Evolutionary conservation across 345 rosid species (phyloP), one percentile per base, ranked within the genome.

Genomic region (Lepidium sativum): DNA sequence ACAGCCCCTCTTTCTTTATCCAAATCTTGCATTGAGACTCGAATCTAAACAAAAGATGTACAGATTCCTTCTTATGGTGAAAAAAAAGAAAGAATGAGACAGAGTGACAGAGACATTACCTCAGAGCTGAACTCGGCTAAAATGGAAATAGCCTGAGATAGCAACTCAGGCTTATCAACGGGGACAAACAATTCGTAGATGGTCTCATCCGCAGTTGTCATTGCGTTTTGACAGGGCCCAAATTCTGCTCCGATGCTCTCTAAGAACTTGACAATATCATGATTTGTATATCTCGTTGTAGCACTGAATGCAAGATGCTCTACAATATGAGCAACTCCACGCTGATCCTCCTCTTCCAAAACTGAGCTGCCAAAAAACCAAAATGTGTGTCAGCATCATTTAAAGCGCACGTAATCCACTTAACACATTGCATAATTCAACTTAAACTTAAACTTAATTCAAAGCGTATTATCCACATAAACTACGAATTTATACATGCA

Each of bases 231-330:
- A 76, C 98, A 86, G 14, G 98, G 90, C 23, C 98, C 98, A 54
- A 92, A 92, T 75, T 92, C 96, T 1, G 98, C 96, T 41, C 98
- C 98, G 17, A 88, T 74, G 70, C 98, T 92, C 77, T 88, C 98
- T 12, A 92, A 81, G 75, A 92, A 92, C 71, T 84, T 92, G 43
- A 92, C 84, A 16, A 92, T 86, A 60, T 88, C 98, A 44, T 92
- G 98, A 81, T 92, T 92, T 52, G 90, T 82, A 50, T 86, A 88
- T 34, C 74, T 88, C 29, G 78, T 74, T 2, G 98, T 92, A 21
- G 98, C 95, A 71, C 98, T 91, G 55, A 91, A 91, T 29, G 98
- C 96, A 54, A 91, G 96, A 79, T 91, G 98, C 81, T 91, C 96
- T 35, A 86, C 87, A 35, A 91, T 86, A 73, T 91, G 98, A 53